Conservation (phyloP, 306 rosid species). For the Pterocarpus santalinus region DNA sequence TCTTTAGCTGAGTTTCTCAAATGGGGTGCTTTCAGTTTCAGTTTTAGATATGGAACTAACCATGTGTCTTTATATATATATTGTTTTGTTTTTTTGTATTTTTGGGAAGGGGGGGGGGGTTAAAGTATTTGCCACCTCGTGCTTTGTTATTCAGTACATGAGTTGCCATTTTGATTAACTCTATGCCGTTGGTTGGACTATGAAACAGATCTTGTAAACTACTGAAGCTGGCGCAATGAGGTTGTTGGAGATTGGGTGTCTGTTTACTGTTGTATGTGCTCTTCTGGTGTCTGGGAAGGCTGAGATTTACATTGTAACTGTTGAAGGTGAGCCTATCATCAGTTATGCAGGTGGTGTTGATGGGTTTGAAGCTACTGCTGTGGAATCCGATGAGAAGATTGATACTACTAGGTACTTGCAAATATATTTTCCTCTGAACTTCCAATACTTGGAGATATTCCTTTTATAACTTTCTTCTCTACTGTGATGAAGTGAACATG, state of each 20-base stretch:
- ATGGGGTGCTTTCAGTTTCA: conserved; percentile 19
- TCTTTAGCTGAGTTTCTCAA: conserved; percentile 38
- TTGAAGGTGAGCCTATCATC: conserved; percentile 95
- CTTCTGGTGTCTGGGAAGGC: conserved; percentile 61
- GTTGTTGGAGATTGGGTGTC: conserved; percentile 50
- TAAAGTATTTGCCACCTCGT: conserved; percentile 11
- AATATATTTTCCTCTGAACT: not conserved
- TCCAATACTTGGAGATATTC: conserved; percentile 13
- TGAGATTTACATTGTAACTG: conserved; percentile 81
- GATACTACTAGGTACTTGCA: conserved; percentile 82
- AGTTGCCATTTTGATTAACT: conserved; percentile 27
- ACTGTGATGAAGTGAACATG: conserved; percentile 6
- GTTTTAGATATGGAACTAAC: not conserved
- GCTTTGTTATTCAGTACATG: conserved; percentile 21
- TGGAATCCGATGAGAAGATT: conserved; percentile 87
- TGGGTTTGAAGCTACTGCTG: conserved; percentile 97
- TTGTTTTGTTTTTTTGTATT: not conserved
- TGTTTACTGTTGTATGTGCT: conserved; percentile 49
- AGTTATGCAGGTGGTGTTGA: conserved; percentile 88
- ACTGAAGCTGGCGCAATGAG: conserved; percentile 61
- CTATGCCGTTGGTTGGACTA: conserved; percentile 33
- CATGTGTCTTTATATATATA: not conserved
- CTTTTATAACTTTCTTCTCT: conserved; percentile 19
- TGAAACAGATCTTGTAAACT: conserved; percentile 67
- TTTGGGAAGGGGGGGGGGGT: too few relatives aligned